Evolutionary conservation across 352 stramenopile species (phyloP), one percentile per base, ranked within the genome.

Genomic region (Globisporangium acanthophoron): DNA sequence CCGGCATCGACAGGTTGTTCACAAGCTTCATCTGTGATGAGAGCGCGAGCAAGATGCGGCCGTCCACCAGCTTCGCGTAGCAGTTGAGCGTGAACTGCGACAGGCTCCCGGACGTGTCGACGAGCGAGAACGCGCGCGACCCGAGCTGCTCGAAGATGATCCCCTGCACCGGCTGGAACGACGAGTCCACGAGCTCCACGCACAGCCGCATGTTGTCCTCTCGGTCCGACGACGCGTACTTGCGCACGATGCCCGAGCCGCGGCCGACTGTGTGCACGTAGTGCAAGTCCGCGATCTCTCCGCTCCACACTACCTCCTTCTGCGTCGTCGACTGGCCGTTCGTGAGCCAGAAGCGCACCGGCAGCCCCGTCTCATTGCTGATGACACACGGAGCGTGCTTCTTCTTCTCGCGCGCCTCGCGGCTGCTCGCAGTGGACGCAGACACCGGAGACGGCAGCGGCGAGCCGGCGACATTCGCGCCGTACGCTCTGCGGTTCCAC

Each of bases 61-160:
- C 85, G 58, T 92, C 85, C 11, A 91, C 73, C 15, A 94, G 67
- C 46, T 85, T 75, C 18, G 85, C 67, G 20, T 80, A 79, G 59
- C 81, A 78, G 29, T 85, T 88, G 15, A 91, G 64, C 16, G 61
- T 72, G 40, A 80, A 90, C 48, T 62, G 80, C 5, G 84, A 87
- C n/a, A 73, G 52, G 21, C 74, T 67, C 9, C 74, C 74, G 9
- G 66, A 61, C 1, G 65, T 69, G 46, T 91, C 79, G 1, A 90
- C 58, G 5, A 93, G 65, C 50, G 77, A 66, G 56, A 89, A 86
- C 13, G 76, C 80, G 44, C 80, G 81, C 29, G 73, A 76, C 0
- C 82, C 82, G 1, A 94, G 48, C 44, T 91, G 78, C 58, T 94
- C 82, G 53, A 91, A 88, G 58, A 90, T 84, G 24, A 94, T 85